Conservation (phyloP, 441 rosid species). For the Corymbia citriodora region DNA sequence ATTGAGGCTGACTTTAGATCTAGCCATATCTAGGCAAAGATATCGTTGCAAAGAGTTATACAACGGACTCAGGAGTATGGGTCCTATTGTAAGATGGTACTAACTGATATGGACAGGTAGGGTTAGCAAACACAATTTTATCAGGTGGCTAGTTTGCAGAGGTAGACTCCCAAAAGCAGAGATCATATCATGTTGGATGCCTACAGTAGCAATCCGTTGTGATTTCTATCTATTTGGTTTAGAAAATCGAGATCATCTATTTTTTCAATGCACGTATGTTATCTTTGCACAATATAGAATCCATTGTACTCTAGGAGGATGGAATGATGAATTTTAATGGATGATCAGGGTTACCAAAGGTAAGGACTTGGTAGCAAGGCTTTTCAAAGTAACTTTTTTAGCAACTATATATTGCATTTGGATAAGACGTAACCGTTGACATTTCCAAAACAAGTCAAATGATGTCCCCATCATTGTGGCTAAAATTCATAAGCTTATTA, state of each 20-base stretch:
- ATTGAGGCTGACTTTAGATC: not conserved
- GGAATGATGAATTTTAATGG: not conserved
- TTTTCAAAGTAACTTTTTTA: too few species aligned
- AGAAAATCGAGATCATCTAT: not conserved
- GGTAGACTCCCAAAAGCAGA: not conserved
- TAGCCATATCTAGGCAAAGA: not conserved
- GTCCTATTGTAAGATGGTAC: not conserved
- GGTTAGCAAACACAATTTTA: too few species aligned
- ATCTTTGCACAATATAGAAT: too few species aligned
- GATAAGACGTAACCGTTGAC: not conserved
- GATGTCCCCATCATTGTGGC: not conserved
- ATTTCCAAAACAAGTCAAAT: not conserved
- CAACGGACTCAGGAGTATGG: not conserved
- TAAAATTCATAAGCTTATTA: too few species aligned
- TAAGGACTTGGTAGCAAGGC: not conserved
- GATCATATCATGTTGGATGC: not conserved
- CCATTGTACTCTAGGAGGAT: not conserved
- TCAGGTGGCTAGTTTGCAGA: not conserved
- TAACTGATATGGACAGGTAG: not conserved
- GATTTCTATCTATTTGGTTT: not conserved
- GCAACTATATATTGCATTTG: not conserved
- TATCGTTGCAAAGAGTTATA: not conserved
- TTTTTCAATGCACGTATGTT: fast-evolving
- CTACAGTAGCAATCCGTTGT: not conserved
- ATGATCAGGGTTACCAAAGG: not conserved